Evolutionary conservation across 192 early-diverging fungal genomes (phyloP).

Genomic region (Dissophora globulifera): DNA sequence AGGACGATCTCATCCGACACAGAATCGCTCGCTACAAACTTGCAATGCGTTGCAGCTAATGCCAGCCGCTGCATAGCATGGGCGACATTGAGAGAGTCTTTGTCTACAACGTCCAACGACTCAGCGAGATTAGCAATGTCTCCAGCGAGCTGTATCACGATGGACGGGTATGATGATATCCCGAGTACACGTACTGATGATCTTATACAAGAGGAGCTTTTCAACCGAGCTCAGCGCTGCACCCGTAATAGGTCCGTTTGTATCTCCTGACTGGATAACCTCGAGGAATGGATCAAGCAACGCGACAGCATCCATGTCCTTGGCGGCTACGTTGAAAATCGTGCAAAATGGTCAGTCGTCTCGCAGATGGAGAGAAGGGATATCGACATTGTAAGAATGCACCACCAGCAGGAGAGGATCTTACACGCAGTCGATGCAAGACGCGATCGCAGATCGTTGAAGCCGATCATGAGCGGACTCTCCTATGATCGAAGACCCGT

Average conservation of each 20-base stretch:
- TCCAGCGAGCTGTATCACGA: no score
- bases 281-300: conserved; percentile 94
- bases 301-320: conserved; percentile 70
- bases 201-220: conserved; percentile 86
- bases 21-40: conserved; percentile 94
- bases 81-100: conserved; percentile 72
- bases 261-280: conserved; percentile 92
- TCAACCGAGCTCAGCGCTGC: conserved; percentile 90
- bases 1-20: conserved; percentile 96
- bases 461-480: conserved; percentile 75
- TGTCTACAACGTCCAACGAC: conserved; percentile 31
- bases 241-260: conserved; percentile 93
- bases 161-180: no score
- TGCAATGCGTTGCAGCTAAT: conserved; percentile 91
- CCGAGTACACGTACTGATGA: conserved; percentile 61
- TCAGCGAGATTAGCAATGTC: no score
- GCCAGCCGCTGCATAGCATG: conserved; percentile 77
- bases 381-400: no score
- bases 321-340: conserved; percentile 59
- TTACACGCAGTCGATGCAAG: conserved; percentile 64
- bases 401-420: no score
- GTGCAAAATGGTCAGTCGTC: neutral
- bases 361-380: no score
- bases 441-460: conserved; percentile 68
- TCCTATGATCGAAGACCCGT: no score